Evolutionary conservation across 1,284 basidiomycete species (phyloP), one percentile per base, ranked within the genome.

Genomic region (Butyriboletus appendiculatus): DNA sequence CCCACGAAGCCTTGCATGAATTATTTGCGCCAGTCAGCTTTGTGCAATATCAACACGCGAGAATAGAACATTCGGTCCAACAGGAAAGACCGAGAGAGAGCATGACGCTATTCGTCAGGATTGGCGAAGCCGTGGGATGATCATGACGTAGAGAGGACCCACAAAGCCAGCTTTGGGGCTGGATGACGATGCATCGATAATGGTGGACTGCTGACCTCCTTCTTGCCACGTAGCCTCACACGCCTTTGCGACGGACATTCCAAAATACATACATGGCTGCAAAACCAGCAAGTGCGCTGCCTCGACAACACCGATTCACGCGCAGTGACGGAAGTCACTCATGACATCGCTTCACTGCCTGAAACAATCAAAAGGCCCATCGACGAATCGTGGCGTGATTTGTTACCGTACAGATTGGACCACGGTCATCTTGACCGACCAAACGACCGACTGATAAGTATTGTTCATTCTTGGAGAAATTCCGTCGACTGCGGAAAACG

Each of bases 101-200:
- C 56, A 62, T 11, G 58, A 59, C 10, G n/a, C 44, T 14, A 50
- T 59, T 8, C 62, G 57, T 48, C 52, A 41, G 34, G 57, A 59
- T 35, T 59, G 56, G 56, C 56, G 11, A 62, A 56, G 52, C 10
- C 59, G 44, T 56, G 62, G 24, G 59, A 59, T 16, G 56, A 22
- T 26, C 26, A 26, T 26, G 26, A 7, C 24, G 59, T 55, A 10
- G 58, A 62, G 47, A 45, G 47, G 47, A 55, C 56, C 11, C 57
- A 62, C 12, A 40, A 15, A 24, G 16, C 32, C 6, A 42, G 2
- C 3, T 24, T 41, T 24, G 45, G 38, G 7, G 20, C 40, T 15
- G 28, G 18, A 38, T 47, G 42, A 38, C 16, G 11, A 10, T 12
- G 11, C 5, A 24, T 9, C 0, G 9, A 28, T 10, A 9, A 28